These are phyloP conservation scores for Trichoderma virens DNA, from an alignment of 495 filamentous ascomycete genomes.

Conservation along the genomic window DNA sequence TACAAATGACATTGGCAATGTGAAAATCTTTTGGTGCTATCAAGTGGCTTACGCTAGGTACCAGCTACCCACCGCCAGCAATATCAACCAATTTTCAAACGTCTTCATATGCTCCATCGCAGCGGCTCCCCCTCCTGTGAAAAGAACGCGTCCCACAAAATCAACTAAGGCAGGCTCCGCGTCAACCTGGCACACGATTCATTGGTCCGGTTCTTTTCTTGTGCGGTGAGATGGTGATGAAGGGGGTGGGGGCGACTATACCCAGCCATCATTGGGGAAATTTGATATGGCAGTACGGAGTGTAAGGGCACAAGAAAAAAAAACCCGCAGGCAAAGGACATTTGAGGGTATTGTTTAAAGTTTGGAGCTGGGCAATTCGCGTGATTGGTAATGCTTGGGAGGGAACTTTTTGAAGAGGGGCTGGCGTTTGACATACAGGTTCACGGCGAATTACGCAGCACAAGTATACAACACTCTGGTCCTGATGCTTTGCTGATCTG, in stretches of 20 bases:
- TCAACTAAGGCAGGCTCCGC: background rate
- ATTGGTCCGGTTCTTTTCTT: slow-evolving; percentile 2
- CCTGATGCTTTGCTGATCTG: too few species aligned
- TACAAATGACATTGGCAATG: background rate
- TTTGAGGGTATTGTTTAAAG: background rate
- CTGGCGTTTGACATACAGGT: background rate
- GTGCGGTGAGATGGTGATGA: background rate
- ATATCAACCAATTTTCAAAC: background rate
- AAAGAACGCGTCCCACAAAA: slow-evolving; percentile 1
- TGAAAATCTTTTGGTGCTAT: background rate
- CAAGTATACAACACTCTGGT: too few species aligned
- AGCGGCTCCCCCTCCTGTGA: background rate
- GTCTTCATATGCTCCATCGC: background rate
- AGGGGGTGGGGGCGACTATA: slow-evolving; percentile 1
- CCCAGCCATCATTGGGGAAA: background rate
- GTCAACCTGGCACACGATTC: background rate
- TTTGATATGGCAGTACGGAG: background rate
- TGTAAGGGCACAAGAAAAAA: background rate
- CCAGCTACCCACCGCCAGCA: background rate
- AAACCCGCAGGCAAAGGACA: background rate
- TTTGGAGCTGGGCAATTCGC: background rate
- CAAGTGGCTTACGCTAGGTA: background rate
- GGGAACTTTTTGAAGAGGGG: background rate
- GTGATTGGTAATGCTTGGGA: background rate
- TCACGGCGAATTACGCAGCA: too few species aligned